These are phyloP conservation scores for Alnus rubra DNA, from an alignment of 306 rosid species.

Conservation along the genomic window DNA sequence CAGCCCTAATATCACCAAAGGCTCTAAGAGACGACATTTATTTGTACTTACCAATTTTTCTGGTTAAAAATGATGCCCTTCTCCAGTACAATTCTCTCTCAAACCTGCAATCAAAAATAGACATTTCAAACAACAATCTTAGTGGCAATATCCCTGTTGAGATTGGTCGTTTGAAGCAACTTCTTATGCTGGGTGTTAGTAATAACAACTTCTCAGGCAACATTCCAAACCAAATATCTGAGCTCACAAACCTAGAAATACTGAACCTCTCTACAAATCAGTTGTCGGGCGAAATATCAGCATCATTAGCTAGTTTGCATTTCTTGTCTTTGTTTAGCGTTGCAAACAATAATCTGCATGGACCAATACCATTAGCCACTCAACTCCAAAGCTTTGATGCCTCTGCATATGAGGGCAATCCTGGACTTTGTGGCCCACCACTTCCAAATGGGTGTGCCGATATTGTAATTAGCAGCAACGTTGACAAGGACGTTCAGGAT, in stretches of 20 bases:
- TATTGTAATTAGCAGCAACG: neutral
- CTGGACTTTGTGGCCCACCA: neutral
- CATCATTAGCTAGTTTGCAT: neutral
- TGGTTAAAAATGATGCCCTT: neutral
- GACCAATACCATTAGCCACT: neutral
- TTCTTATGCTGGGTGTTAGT: neutral
- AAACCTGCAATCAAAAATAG: too few species aligned
- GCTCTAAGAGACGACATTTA: neutral
- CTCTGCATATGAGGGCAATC: neutral
- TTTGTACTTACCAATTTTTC: neutral
- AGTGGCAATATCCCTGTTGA: slow-evolving; percentile 2
- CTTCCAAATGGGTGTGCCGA: neutral
- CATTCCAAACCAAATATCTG: slow-evolving; percentile 13
- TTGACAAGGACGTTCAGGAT: neutral
- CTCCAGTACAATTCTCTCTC: too few species aligned
- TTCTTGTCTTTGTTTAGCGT: slow-evolving; percentile 9
- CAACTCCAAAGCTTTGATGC: slow-evolving; percentile 2
- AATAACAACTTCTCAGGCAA: neutral
- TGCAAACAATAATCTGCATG: slow-evolving; percentile 2
- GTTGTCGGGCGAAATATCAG: slow-evolving; percentile 12
- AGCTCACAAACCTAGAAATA: slow-evolving; percentile 6
- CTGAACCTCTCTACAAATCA: neutral
- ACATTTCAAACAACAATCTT: too few species aligned
- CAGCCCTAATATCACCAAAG: neutral
- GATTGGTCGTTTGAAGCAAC: neutral